Base-by-base conservation (phyloP, 768 basidiomycete genomes). In the Tulasnella sp. region DNA sequence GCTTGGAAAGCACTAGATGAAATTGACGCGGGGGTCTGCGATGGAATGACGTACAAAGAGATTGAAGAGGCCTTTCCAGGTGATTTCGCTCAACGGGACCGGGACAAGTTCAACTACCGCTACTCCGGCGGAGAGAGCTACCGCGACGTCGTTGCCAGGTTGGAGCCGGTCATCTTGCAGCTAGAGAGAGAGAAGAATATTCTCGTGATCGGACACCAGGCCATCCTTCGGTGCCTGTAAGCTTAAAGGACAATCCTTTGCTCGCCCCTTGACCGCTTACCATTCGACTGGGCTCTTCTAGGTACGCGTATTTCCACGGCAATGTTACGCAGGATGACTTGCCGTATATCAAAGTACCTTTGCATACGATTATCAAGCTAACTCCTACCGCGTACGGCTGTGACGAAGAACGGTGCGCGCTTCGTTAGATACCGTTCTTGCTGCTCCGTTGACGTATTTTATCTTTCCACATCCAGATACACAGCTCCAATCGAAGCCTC, bases 1-100 rank as follows among this genome's bases (percentile, higher is more conserved):
- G 98, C 97, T 3, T 99, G 98, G 98, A 99, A 99, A 85, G 96
- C 95, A 2, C 86, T 99, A 76, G 98, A 99, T 83, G 98, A 99
- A 85, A 88, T 99, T 36, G 98, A 99, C 85, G 98, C 98, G 8
- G 98, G 98, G 38, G 98, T 99, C 42, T 99, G 98, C 83, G 98
- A 99, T 86, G 98, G 93, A 18, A 99, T 99, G 98, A 99, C 98
- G 6, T 99, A 99, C 83, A 92, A 95, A 87, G 97, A 99, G 88
- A 99, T 99, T 79, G 97, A 97, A 89, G 97, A 94, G 90, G 92
- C 81, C 74, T 99, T 98, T 84, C 98, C 98, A 0, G 98, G 99
- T 79, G 98, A 99, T 84, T 99, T 97, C 85, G 96, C 95, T 21
- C 96, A 97, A 84, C 91, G 98, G 34, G 98, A 99, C 83, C 96